Evolutionary conservation across 108 stramenopile genomes (phyloP), one percentile per base, ranked within the genome.

Genomic region (Fragilaria radians): DNA sequence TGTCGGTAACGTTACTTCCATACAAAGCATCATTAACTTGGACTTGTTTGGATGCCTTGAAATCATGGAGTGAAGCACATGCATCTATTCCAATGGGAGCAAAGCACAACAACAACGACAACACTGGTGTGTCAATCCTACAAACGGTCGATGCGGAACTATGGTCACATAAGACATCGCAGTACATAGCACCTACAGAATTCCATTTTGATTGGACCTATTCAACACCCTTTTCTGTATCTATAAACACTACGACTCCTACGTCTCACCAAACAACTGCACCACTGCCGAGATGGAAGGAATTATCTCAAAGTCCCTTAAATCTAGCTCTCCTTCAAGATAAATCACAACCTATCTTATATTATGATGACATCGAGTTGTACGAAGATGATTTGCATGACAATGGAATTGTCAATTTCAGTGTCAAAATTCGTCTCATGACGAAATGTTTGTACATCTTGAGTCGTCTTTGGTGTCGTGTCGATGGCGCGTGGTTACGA

Each of bases 131-230:
- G 5, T 61, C 67, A 11, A 77, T 89, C 5, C 47, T 89, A 11
- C 54, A 77, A 57, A 60, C 81, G 0, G 51, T 67, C 0, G 84
- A 85, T 72, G 88, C 88, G 7, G 52, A 62, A 26, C 24, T 73
- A 49, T 89, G 88, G 88, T 68, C 71, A 14, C 28, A 67, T 36
- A 66, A 60, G 53, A 7, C 59, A n/a, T 3, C 1, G 9, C 4
- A 52, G 29, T 22, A 28, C 5, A 58, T 33, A 17, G 28, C 4
- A 26, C 48, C 65, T 4, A 62, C 68, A 2, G 57, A 78, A 50
- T 89, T 86, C 59, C 78, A 84, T 49, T 89, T 82, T 54, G 88
- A 89, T 66, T 89, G 88, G 88, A 84, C 82, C 0, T 89, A 68
- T 57, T 78, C 80, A 51, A 73, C 84, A n/a, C 83, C 84, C 69